Percentiles rank a stretch among this genome's conserved stretches.
phyloP scores from a whole-genome alignment of 495 filamentous ascomycete species.

The Hypoxylon crocopeplum region DNA sequence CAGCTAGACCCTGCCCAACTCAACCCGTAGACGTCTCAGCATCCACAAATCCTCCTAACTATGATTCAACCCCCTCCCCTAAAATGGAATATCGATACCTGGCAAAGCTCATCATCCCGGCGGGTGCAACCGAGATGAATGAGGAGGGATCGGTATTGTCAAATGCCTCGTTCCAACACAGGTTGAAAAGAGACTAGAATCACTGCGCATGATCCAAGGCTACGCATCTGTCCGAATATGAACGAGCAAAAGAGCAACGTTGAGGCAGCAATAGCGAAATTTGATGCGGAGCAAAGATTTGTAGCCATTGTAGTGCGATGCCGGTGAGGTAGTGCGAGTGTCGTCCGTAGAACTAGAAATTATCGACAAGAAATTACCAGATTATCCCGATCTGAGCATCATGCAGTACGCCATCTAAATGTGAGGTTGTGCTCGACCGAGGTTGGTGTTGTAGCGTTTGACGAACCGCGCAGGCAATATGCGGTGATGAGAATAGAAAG shows the following conservation, averaged over 20 bases:
- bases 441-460: slow-evolving; percentile 15
- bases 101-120: background rate
- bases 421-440: slow-evolving; percentile 7
- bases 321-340: background rate
- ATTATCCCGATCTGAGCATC: slow-evolving; percentile 34
- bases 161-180: too few relatives aligned
- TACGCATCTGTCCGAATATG: too few relatives aligned
- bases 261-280: too few relatives aligned
- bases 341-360: slow-evolving; percentile 34
- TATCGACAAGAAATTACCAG: slow-evolving; percentile 47
- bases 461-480: slow-evolving; percentile 15
- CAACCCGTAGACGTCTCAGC: slow-evolving; percentile 11
- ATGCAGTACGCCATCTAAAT: slow-evolving; percentile 12
- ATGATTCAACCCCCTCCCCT: slow-evolving; percentile 2
- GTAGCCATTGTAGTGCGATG: background rate
- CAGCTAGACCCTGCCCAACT: slow-evolving; percentile 29
- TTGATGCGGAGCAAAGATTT: too few relatives aligned
- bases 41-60: slow-evolving; percentile 1
- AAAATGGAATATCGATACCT: slow-evolving; percentile 27
- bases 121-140: background rate
- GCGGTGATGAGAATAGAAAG: slow-evolving; percentile 9
- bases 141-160: too few relatives aligned
- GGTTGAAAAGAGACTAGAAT: too few relatives aligned
- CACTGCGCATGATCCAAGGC: too few relatives aligned
- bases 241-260: too few relatives aligned